Evolutionary conservation across 148 eudicot species (phyloP).

Genomic region (Arctostaphylos glauca): DNA sequence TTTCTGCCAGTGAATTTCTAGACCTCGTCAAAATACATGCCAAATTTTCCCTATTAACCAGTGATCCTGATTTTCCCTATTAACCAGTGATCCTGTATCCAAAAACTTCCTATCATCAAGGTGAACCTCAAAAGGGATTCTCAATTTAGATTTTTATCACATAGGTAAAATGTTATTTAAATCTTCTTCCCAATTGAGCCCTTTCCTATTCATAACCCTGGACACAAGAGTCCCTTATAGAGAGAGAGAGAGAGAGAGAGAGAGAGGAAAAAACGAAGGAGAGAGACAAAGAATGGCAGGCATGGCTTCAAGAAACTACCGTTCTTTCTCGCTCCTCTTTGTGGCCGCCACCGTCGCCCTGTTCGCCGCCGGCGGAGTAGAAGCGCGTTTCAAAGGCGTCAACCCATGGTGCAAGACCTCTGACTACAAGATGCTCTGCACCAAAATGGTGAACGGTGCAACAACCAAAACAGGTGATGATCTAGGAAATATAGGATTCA

Average conservation of each 20-base stretch:
- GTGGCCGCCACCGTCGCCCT: neutral
- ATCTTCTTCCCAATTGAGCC: neutral
- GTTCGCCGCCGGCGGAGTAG: neutral
- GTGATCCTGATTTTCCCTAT: neutral
- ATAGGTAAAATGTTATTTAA: neutral
- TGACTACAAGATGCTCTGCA: conserved; percentile 16
- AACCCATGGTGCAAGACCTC: conserved; percentile 13
- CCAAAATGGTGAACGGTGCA: conserved; percentile 5
- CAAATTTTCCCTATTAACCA: neutral
- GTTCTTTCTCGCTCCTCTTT: conserved; percentile 7
- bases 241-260: neutral
- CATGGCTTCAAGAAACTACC: neutral
- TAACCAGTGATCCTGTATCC: neutral
- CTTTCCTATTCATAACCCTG: neutral
- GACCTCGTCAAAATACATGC: neutral
- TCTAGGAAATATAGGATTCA: neutral
- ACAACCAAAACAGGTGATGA: neutral
- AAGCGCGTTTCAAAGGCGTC: conserved; percentile 8
- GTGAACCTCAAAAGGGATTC: neutral
- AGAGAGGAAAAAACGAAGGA: neutral
- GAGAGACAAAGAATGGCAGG: neutral
- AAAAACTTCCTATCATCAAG: conserved; percentile 6
- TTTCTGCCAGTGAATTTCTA: neutral
- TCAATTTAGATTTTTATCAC: neutral
- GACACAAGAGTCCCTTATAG: neutral